Evolutionary conservation across 345 rosid genomes (phyloP), one percentile per base, ranked within the genome.

Genomic region (Populus tremula): DNA sequence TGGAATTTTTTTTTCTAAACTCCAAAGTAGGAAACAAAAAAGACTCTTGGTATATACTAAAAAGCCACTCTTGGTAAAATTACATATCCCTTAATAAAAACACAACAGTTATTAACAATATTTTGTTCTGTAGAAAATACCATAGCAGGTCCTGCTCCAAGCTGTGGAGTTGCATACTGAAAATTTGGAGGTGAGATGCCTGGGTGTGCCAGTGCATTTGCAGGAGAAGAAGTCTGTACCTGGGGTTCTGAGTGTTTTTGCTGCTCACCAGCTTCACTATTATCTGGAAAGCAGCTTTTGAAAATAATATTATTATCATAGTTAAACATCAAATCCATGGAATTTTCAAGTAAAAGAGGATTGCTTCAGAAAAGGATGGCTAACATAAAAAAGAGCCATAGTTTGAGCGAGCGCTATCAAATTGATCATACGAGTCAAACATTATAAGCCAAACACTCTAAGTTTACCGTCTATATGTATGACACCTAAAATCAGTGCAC

Each of bases 191-290:
- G 79, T 68, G 90, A 83, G n/a, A 87, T 56, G 43, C 86, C 82
- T 25, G 91, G 87, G 71, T 89, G 88, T 29, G 91, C 77, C 76
- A 81, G 50, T 79, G 75, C 91, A 74, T 81, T 81, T 49, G 87
- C 86, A 82, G 89, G 85, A 76, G 85, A 76, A 49, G 87, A 72
- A 49, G 89, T 83, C 79, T 80, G 85, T 29, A 81, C 80, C 77
- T 79, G 88, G 49, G 85, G 73, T 83, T 87, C 94, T 41, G 87
- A 73, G 71, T 78, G 86, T 39, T 91, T 90, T 80, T 86, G 88
- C 78, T 88, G 97, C 87, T 88, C 97, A 80, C 76, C 90, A 73
- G 84, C 84, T 78, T 90, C 90, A 74, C 84, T 87, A 80, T 86
- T 91, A 82, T 89, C 98, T 92, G 87, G 47, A 69, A 78, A 71